A percentile compares a stretch with the other conserved stretches of the same genome.
Conservation (phyloP, 2,329 filamentous ascomycete genomes). For the Trichoderma semiorbis region DNA sequence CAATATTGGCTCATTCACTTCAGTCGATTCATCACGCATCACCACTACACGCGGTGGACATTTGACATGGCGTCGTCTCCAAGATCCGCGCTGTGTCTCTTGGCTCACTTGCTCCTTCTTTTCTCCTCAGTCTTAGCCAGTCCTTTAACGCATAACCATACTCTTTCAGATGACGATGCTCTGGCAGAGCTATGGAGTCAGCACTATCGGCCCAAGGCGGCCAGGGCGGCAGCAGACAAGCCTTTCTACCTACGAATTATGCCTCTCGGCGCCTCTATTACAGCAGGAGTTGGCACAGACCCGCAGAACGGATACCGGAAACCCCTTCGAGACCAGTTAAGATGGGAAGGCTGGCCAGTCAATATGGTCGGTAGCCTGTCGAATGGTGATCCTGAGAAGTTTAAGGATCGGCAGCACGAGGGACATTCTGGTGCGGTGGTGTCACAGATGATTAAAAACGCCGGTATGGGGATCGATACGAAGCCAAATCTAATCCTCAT, state of each 20-base stretch:
- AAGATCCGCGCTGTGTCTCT: too few relatives aligned
- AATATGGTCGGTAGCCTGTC: background rate
- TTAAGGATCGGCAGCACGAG: background rate
- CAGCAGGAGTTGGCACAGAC: background rate
- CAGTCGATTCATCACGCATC: too few relatives aligned
- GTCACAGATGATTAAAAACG: background rate
- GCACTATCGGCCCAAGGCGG: too few relatives aligned
- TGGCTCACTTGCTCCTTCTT: too few relatives aligned
- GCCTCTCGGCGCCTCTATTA: background rate
- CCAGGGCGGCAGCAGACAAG: background rate
- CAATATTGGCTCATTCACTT: too few relatives aligned
- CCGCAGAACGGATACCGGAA: background rate
- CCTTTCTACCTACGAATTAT: background rate
- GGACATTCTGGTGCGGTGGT: background rate
- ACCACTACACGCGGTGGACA: too few relatives aligned
- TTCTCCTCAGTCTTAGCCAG: too few relatives aligned
- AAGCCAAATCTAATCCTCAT: background rate
- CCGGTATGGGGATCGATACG: background rate
- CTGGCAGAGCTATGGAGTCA: too few relatives aligned
- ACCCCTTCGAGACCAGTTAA: background rate
- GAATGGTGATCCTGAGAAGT: background rate
- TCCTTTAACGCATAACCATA: too few relatives aligned
- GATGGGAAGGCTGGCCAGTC: background rate
- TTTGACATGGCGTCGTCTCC: too few relatives aligned
- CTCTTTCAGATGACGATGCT: too few relatives aligned